phyloP scores from a whole-genome alignment of 2,329 filamentous ascomycete genomes.

The Aspergillus persii region DNA sequence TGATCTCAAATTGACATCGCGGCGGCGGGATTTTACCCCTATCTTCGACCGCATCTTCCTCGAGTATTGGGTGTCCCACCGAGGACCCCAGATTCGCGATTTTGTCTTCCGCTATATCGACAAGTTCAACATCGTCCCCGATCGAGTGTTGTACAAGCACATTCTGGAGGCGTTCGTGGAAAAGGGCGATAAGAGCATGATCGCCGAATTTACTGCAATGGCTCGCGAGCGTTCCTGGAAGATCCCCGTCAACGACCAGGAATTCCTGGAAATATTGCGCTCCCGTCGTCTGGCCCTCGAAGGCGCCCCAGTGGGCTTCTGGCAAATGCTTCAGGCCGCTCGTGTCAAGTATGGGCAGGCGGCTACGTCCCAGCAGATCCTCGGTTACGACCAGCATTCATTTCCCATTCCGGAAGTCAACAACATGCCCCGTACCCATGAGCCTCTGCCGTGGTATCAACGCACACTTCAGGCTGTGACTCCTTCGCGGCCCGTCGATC shows the following conservation, averaged over 20 bases:
- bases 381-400: conserved; percentile 35
- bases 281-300: conserved; percentile 35
- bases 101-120: conserved; percentile 37
- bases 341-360: conserved; percentile 31
- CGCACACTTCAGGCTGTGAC: conserved; percentile 29
- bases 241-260: conserved; percentile 27
- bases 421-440: conserved; percentile 21
- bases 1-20: conserved; percentile 28
- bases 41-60: conserved; percentile 42
- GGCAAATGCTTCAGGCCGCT: conserved; percentile 41
- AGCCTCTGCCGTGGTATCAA: conserved; percentile 28
- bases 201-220: conserved; percentile 31
- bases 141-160: conserved; percentile 40
- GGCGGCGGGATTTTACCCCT: conserved; percentile 28
- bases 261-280: conserved; percentile 34
- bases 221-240: conserved; percentile 34
- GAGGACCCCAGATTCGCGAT: conserved; percentile 31
- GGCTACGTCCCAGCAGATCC: conserved; percentile 33
- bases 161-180: conserved; percentile 41
- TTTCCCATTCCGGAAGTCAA: conserved; percentile 27
- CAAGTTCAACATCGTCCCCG: conserved; percentile 36
- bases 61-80: conserved; percentile 40
- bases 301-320: conserved; percentile 36
- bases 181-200: conserved; percentile 33
- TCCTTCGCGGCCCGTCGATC: conserved; percentile 28